A percentile compares a stretch with the other conserved stretches of the same genome.
These are phyloP conservation scores for Penicillium sp. DNA, from an alignment of 2,329 filamentous ascomycete genomes.

Conservation along the genomic window DNA sequence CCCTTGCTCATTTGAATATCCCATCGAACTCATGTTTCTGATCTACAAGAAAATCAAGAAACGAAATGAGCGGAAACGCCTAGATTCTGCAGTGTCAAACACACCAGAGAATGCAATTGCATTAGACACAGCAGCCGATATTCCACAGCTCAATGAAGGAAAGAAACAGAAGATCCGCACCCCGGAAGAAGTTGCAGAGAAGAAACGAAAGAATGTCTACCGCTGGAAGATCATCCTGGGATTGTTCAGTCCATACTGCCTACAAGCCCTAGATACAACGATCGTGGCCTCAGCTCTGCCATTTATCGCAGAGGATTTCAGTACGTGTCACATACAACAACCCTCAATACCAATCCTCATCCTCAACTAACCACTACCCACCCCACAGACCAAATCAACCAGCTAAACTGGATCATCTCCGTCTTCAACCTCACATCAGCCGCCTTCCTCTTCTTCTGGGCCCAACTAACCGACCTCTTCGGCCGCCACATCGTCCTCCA, in stretches of 20 bases:
- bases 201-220: conserved; percentile 39
- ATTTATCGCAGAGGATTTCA: conserved; percentile 64
- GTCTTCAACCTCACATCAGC: conserved; percentile 67
- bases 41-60: conserved; percentile 4
- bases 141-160: background rate
- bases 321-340: background rate
- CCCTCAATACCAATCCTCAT: too few species aligned
- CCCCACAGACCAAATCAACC: conserved; percentile 50
- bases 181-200: background rate
- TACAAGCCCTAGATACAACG: conserved; percentile 64
- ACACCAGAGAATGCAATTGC: background rate
- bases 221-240: conserved; percentile 61
- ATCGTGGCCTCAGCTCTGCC: conserved; percentile 62
- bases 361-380: background rate
- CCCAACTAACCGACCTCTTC: conserved; percentile 64
- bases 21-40: background rate
- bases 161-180: background rate
- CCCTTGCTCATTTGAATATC: background rate
- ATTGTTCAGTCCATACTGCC: conserved; percentile 60
- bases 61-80: background rate
- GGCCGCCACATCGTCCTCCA: conserved; percentile 62
- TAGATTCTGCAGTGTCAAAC: background rate
- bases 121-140: background rate
- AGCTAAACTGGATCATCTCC: conserved; percentile 69
- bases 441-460: conserved; percentile 66